Evolutionary conservation across 2,329 filamentous ascomycete genomes (phyloP), one percentile per base, ranked within the genome.

Genomic region (Aureobasidium zeae): DNA sequence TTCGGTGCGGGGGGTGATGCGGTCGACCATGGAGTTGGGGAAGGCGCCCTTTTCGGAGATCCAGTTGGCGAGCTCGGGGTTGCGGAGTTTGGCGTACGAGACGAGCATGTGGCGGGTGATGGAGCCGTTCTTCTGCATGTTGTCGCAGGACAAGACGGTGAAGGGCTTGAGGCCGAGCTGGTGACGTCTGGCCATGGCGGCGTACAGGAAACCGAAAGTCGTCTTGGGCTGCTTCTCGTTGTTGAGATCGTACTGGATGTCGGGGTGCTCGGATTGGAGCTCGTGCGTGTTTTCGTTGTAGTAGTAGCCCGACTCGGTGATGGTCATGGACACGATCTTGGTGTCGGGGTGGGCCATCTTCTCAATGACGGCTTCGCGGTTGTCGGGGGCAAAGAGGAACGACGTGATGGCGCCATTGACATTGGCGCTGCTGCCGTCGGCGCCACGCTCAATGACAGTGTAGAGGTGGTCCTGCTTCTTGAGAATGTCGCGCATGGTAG

Each of bases 271-370:
- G 25, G 57, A 55, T 49, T 66, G 57, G 46, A 74, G 62, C 60
- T 73, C 58, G 61, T 74, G 71, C n/a, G 70, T 70, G 63, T 74
- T 72, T 55, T 74, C 71, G 55, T 74, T 72, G 63, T 73, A 73
- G 62, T 70, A 74, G 66, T 74, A 74, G 49, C 71, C 71, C 53
- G 67, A 71, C 61, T 74, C 71, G 31, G 71, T 74, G 55, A 74
- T 74, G 53, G 71, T 74, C 56, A 74, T 55, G 12, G 71, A 74
- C 22, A 74, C 71, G 48, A 74, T 74, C 54, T 65, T 68, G 10
- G 71, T 74, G 53, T 73, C 69, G 0, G 68, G 63, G 59, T 72
- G 64, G 2, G 71, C 71, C 70, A 74, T 72, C 64, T 74, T 74
- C 53, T 64, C 65, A 22, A 74, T 66, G 48, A 73, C 70, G 25